Base-by-base conservation (phyloP, 2,329 filamentous ascomycete genomes). In the Stagonosporopsis tanaceti region DNA sequence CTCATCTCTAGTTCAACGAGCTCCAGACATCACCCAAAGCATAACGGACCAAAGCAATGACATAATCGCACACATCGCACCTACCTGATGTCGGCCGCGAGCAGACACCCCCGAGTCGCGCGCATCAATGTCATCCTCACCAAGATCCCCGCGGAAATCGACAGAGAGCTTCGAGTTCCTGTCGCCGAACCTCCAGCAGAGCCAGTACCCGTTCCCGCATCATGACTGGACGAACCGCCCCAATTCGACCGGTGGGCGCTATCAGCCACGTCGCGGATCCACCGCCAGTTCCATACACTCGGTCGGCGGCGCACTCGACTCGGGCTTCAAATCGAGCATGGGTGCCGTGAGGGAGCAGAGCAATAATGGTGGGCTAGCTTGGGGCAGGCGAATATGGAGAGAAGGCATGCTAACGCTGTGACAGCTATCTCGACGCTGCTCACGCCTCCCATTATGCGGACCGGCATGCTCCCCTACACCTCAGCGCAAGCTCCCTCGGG, bases 221-320 rank as follows among this genome's bases (percentile, higher is more conserved):
- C 76, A 86, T 80, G 87, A 88, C 55, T 73, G 71, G 61, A 68
- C 77, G 38, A 69, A 67, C 67, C 80, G 83, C 57, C 79, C 81
- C 60, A 77, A 73, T 53, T 81, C 83, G 34, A 76, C 75, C 24
- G 61, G 78, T 70, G 61, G 77, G 70, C 69, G 83, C 62, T 83
- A 84, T 67, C 74, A 74, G 53, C 81, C 85, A 45, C 84, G 93
- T 72, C 85, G 93, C 76, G 90, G 87, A 61, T 98, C 95, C 52
- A 91, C 88, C 25, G 89, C 93, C 41, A 96, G 93, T 81, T 97
- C 94, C 22, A 87, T 94, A 66, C 87, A 89, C 72, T 97, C 93
- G 30, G 87, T 96, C 73, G 93, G 93, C 60, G 92, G 92, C n/a
- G 84, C 87, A 34, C 80, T 96, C 59, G 92, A 97, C 72, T 87